Percentiles rank a stretch among this genome's conserved stretches.
Conservation (phyloP, 169 alveolate genomes). For the Eimeria maxima region DNA sequence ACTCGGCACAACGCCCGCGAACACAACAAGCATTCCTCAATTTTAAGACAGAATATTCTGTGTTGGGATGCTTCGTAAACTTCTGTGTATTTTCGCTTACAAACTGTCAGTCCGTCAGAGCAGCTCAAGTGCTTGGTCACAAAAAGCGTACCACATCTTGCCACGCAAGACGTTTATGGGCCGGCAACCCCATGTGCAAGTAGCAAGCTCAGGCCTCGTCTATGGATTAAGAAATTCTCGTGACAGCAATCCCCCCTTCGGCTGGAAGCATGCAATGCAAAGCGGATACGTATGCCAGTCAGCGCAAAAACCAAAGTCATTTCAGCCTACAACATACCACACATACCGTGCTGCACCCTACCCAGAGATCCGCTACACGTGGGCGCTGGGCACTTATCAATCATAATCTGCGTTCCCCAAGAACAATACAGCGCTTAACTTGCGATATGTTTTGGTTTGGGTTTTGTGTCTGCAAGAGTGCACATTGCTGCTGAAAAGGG, state of each 20-base stretch:
- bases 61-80: background rate
- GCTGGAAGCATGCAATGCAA: too few species aligned
- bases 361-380: background rate
- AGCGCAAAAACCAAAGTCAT: background rate
- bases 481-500: background rate
- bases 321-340: background rate
- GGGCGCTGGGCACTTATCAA: background rate
- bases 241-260: too few species aligned
- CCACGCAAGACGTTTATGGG: background rate
- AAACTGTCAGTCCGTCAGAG: background rate
- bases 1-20: background rate
- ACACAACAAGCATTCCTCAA: background rate
- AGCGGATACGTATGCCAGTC: background rate
- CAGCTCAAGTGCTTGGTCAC: background rate
- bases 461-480: too few species aligned
- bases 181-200: background rate
- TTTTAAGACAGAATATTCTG: background rate
- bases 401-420: background rate
- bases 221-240: too few species aligned
- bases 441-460: too few species aligned
- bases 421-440: background rate
- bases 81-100: background rate
- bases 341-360: background rate
- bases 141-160: background rate
- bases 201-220: too few species aligned